Base-by-base conservation (phyloP, 306 rosid species). In the Alnus rubra region DNA sequence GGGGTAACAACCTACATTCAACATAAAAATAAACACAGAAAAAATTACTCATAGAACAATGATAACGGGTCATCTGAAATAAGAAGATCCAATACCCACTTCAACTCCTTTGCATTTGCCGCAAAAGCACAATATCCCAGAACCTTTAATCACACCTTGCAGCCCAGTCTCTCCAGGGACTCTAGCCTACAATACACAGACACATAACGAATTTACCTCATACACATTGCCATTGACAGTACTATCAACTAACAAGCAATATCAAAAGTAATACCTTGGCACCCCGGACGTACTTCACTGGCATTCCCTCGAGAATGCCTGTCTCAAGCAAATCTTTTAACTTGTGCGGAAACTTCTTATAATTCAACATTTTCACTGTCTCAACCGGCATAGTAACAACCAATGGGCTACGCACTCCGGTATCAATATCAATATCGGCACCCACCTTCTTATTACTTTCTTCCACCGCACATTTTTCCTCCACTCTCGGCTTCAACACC, bases 241-340 rank as follows among this genome's bases (percentile, higher is more conserved):
- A 71, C 60, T 70, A 67, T 2, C 16, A 33, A 4, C 59, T 54
- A 68, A 23, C 51, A 9, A 45, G 42, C 5, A 39, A 71, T 54
- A 54, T 0, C 5, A 47, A 49, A 78, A 55, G 30, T 15, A 69
- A 76, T 89, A 96, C 99, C 99, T 90, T 93, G 47, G 75, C 9
- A 42, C 97, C 94, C 63, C 90, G 87, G 10, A 85, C 28, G 76
- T 96, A 96, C 77, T 53, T 91, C 73, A 96, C 96, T 0, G 65
- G 80, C 81, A 91, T 81, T 30, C 97, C 99, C 79, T 96, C 99
- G 1, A 96, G 84, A 76, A 96, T 80, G 75, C 99, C 98, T 1
- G 93, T 87, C 8, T 86, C 86, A n/a, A 96, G 83, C 84, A 96
- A 96, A 51, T 91, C 97, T 82, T 85, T 90, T 54, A 96, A 82